Conservation (phyloP, 352 stramenopile species). For the Sclerospora graminicola region DNA sequence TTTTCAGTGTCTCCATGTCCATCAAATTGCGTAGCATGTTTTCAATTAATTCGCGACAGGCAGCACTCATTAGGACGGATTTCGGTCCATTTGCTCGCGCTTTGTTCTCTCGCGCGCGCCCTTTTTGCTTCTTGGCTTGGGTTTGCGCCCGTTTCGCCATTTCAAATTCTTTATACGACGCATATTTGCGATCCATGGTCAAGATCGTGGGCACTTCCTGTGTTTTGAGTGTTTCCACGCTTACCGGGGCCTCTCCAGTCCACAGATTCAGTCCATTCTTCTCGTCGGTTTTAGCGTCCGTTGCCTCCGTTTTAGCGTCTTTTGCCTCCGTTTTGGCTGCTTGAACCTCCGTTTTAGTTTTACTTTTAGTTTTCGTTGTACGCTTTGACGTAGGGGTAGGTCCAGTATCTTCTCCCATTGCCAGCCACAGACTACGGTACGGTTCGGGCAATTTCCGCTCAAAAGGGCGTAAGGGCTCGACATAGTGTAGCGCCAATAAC, state of each 20-base stretch:
- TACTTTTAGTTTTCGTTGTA: too few relatives aligned
- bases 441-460: slow-evolving; percentile 95
- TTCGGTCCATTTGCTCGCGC: slow-evolving; percentile 85
- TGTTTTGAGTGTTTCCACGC: too few relatives aligned
- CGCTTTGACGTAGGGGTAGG: too few relatives aligned
- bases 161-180: slow-evolving; percentile 61
- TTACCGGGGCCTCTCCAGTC: not conserved
- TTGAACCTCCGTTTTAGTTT: too few relatives aligned
- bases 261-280: not conserved
- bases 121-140: slow-evolving; percentile 65
- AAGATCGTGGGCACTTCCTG: slow-evolving; percentile 24
- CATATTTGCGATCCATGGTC: slow-evolving; percentile 67
- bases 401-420: too few relatives aligned
- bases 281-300: not conserved
- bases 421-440: slow-evolving; percentile 90
- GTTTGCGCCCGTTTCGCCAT: slow-evolving; percentile 36
- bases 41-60: slow-evolving; percentile 84
- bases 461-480: slow-evolving; percentile 89
- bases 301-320: not conserved
- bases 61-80: slow-evolving; percentile 86
- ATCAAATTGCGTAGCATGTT: slow-evolving; percentile 50
- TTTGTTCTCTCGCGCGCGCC: slow-evolving; percentile 84
- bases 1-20: slow-evolving; percentile 7
- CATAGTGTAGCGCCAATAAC: slow-evolving; percentile 89
- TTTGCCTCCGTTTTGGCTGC: not conserved